Evolutionary conservation across 2,329 filamentous ascomycete genomes (phyloP).

Genomic region (Lachnellula hyalina): DNA sequence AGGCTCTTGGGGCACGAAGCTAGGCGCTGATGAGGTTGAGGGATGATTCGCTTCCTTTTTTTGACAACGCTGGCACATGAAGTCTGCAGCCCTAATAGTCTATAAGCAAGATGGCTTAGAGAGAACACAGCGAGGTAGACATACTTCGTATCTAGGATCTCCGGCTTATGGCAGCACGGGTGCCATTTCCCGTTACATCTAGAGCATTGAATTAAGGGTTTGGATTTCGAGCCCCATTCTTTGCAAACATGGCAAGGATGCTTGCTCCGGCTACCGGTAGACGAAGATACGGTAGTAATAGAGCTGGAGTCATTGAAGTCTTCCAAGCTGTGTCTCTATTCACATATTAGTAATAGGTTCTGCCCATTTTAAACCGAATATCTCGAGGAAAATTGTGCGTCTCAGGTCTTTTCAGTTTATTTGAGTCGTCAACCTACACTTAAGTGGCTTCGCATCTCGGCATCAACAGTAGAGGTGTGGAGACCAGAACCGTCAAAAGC

Average conservation of each 20-base stretch:
- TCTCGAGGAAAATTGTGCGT: slow-evolving; percentile 26
- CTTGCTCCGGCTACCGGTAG: slow-evolving; percentile 4
- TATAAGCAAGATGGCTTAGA: not conserved
- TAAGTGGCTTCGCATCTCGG: slow-evolving; percentile 28
- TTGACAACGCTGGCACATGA: not conserved
- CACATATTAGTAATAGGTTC: slow-evolving; percentile 10
- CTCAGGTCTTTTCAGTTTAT: slow-evolving; percentile 77
- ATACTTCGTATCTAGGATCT: slow-evolving; percentile 7
- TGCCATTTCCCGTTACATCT: slow-evolving; percentile 20
- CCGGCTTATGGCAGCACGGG: slow-evolving; percentile 15
- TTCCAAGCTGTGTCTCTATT: slow-evolving; percentile 11
- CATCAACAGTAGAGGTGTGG: not conserved
- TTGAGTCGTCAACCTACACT: slow-evolving; percentile 35
- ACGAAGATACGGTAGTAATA: slow-evolving; percentile 20
- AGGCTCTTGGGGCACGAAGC: not conserved
- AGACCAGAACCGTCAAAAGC: slow-evolving; percentile 41
- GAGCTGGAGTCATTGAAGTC: slow-evolving; percentile 23
- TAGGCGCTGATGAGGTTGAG: not conserved
- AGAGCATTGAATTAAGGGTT: slow-evolving; percentile 16
- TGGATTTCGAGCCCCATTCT: slow-evolving; percentile 6
- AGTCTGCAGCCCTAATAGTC: not conserved
- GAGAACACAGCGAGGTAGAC: not conserved
- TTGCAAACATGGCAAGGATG: slow-evolving; percentile 20
- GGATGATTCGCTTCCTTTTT: not conserved
- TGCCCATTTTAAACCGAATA: not conserved